These are phyloP conservation scores for Gryganskiella cystojenkinii DNA, from an alignment of 192 early-diverging fungal species.

Conservation along the genomic window DNA sequence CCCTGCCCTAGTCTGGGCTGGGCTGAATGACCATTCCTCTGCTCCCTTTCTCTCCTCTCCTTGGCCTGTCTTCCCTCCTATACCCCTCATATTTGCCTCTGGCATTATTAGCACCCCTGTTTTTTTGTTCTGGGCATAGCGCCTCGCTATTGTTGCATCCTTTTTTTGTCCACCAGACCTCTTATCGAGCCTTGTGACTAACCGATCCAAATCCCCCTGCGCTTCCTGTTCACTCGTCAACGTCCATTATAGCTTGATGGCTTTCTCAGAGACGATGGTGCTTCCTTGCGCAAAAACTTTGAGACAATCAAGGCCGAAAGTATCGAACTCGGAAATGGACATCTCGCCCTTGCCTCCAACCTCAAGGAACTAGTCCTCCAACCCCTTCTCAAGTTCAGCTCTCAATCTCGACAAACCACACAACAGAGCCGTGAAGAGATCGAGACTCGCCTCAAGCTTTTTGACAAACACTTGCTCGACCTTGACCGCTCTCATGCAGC, in stretches of 20 bases:
- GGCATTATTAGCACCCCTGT: neutral
- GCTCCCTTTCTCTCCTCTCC: neutral
- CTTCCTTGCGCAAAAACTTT: constrained; percentile 61
- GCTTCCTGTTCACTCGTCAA: neutral
- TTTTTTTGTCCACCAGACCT: neutral
- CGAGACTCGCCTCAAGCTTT: constrained; percentile 60
- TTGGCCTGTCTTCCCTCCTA: neutral
- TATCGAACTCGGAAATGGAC: constrained; percentile 53
- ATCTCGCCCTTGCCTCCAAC: constrained; percentile 52
- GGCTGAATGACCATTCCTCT: no score
- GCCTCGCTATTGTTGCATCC: neutral
- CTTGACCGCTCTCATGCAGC: constrained; percentile 53
- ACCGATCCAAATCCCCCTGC: neutral
- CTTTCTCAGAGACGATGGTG: constrained; percentile 66
- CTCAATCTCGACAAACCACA: constrained; percentile 50
- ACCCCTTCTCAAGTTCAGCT: constrained; percentile 58
- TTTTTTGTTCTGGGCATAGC: neutral
- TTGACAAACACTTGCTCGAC: constrained; percentile 57
- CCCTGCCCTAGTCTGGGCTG: neutral
- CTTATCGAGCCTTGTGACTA: neutral
- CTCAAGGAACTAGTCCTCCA: constrained; percentile 58
- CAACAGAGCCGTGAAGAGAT: constrained; percentile 56
- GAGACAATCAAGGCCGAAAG: constrained; percentile 59
- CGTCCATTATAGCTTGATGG: constrained; percentile 45
- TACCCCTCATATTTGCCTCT: no score